Percentiles rank a stretch among this genome's conserved stretches.
Evolutionary conservation across 169 alveolate species (phyloP).

Genomic region (Perkinsus olseni): DNA sequence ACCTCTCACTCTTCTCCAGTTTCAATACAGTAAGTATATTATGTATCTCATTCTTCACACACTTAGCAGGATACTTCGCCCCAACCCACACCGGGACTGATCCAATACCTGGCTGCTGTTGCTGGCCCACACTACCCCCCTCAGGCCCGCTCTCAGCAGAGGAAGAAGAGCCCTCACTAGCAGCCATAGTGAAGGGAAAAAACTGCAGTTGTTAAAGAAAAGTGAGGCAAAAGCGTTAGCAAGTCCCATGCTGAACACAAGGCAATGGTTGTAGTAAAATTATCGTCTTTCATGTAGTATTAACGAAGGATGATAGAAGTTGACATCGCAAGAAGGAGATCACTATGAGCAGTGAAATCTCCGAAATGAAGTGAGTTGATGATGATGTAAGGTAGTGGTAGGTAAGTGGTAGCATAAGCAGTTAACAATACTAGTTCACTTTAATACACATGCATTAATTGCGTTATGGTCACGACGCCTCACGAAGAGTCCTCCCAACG

Average conservation of each 20-base stretch:
- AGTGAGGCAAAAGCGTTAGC: not conserved
- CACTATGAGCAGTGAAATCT: too few relatives aligned
- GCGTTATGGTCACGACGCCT: not conserved
- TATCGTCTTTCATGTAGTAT: too few relatives aligned
- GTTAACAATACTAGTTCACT: not conserved
- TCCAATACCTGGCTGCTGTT: not conserved
- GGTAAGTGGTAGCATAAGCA: not conserved
- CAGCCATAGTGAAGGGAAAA: not conserved
- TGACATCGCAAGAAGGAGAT: too few relatives aligned
- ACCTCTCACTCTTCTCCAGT: not conserved
- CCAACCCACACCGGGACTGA: not conserved
- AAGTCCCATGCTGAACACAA: not conserved
- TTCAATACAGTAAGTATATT: not conserved
- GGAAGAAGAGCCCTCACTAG: not conserved
- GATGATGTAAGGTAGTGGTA: too few relatives aligned
- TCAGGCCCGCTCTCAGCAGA: not conserved
- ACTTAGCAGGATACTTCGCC: not conserved
- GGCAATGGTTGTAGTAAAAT: not conserved
- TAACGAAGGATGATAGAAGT: too few relatives aligned
- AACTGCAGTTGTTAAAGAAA: too few relatives aligned
- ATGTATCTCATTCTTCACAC: slow-evolving; percentile 11
- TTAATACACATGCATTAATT: not conserved
- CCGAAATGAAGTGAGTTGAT: too few relatives aligned
- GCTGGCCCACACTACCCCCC: not conserved
- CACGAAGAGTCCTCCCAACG: not conserved